Evolutionary conservation across 1,284 basidiomycete species (phyloP).

Genomic region (Pseudozyma thailandica): DNA sequence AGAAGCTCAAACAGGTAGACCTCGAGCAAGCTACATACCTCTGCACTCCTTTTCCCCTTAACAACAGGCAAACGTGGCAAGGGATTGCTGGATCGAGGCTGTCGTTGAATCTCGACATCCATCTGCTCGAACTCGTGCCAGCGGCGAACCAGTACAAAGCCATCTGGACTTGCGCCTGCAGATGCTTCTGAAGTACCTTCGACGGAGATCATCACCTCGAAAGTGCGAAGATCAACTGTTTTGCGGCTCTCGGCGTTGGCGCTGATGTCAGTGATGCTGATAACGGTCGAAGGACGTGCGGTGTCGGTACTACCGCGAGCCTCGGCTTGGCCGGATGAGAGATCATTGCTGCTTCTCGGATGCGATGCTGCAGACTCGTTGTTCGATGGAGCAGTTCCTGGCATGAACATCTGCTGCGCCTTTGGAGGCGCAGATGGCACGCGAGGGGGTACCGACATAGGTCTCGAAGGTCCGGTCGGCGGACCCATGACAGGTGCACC

Average conservation of each 20-base stretch:
- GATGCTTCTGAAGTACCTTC: slow-evolving; percentile 37
- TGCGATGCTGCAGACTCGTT: neutral
- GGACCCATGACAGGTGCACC: slow-evolving; percentile 33
- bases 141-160: slow-evolving; percentile 60
- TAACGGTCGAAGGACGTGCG: slow-evolving; percentile 1
- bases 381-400: slow-evolving; percentile 2
- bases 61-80: slow-evolving; percentile 45
- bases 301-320: slow-evolving; percentile 10
- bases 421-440: slow-evolving; percentile 34
- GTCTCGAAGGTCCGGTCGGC: slow-evolving; percentile 32
- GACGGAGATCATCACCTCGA: slow-evolving; percentile 64
- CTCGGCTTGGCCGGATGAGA: neutral
- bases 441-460: slow-evolving; percentile 47
- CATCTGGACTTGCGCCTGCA: slow-evolving; percentile 36
- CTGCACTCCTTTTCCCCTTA: slow-evolving; percentile 46
- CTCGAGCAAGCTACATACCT: slow-evolving; percentile 49
- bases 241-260: slow-evolving; percentile 47
- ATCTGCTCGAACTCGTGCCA: slow-evolving; percentile 65
- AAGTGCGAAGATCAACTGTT: slow-evolving; percentile 49
- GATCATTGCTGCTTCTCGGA: slow-evolving; percentile 11
- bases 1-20: slow-evolving; percentile 54
- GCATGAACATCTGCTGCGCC: slow-evolving; percentile 25
- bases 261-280: slow-evolving; percentile 60
- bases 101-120: slow-evolving; percentile 52
- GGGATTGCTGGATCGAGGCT: slow-evolving; percentile 40